Evolutionary conservation across 768 basidiomycete species (phyloP).

Genomic region (Gymnopilus dilepis): DNA sequence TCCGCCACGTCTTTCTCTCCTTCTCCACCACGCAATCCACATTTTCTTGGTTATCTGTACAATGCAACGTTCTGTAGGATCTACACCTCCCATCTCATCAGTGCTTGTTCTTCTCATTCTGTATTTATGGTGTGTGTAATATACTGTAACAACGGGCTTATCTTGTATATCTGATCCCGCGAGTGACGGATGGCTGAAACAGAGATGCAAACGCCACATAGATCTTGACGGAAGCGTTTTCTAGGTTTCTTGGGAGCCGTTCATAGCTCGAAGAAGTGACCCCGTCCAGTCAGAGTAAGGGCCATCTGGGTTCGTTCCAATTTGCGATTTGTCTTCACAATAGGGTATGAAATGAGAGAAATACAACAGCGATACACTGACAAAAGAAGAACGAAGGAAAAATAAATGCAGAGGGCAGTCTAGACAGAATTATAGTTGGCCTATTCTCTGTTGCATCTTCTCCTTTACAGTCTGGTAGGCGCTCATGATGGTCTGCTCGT

Average conservation of each 20-base stretch:
- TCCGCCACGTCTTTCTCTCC: not conserved
- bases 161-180: not conserved
- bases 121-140: slow-evolving; percentile 1
- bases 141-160: not conserved
- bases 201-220: no score
- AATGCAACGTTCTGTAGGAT: not conserved
- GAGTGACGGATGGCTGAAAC: no score
- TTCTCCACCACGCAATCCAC: not conserved
- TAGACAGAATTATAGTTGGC: slow-evolving; percentile 58
- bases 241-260: no score
- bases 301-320: no score
- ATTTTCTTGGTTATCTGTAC: not conserved
- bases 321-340: not conserved
- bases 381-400: not conserved
- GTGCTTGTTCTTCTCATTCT: not conserved
- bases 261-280: no score
- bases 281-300: no score
- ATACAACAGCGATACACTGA: slow-evolving; percentile 10
- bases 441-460: slow-evolving; percentile 82
- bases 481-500: slow-evolving; percentile 94
- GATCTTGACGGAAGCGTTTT: no score
- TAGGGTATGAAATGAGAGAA: slow-evolving; percentile 16
- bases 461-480: slow-evolving; percentile 92
- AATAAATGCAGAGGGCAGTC: not conserved
- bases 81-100: not conserved